Evolutionary conservation across 2,329 filamentous ascomycete species (phyloP).

Genomic region (Botrytis byssoidea): DNA sequence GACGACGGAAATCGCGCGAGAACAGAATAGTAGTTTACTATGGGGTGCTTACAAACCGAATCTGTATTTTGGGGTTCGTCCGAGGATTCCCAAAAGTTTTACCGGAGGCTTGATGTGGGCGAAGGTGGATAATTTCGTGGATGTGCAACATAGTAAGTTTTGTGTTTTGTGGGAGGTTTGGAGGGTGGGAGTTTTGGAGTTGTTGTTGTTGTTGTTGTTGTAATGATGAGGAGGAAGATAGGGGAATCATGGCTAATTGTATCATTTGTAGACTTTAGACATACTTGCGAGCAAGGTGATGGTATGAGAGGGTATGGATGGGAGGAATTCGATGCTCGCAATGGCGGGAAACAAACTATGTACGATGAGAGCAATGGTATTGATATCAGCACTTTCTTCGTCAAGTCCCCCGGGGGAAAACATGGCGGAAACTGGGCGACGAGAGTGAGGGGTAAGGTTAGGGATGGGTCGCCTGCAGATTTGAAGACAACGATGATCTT

Average conservation of each 20-base stretch:
- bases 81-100: slow-evolving; percentile 77
- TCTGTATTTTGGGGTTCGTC: slow-evolving; percentile 87
- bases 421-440: slow-evolving; percentile 92
- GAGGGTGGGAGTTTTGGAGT: background rate
- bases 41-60: slow-evolving; percentile 97
- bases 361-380: slow-evolving; percentile 85
- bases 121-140: slow-evolving; percentile 73
- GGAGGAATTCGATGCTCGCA: slow-evolving; percentile 92
- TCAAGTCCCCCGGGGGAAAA: slow-evolving; percentile 83
- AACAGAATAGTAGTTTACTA: slow-evolving; percentile 78
- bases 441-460: slow-evolving; percentile 77
- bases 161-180: background rate
- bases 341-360: slow-evolving; percentile 83
- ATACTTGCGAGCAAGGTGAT: slow-evolving; percentile 94
- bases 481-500: slow-evolving; percentile 78
- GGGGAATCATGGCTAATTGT: slow-evolving; percentile 24
- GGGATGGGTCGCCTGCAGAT: slow-evolving; percentile 63
- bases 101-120: slow-evolving; percentile 86
- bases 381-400: slow-evolving; percentile 88
- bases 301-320: slow-evolving; percentile 95
- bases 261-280: slow-evolving; percentile 67
- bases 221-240: background rate
- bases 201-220: background rate
- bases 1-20: slow-evolving; percentile 40
- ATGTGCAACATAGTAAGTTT: slow-evolving; percentile 70